Percentiles rank a stretch among this genome's conserved stretches.
These are phyloP conservation scores for Euphrasia confusa DNA, from an alignment of 257 asterid genomes.

Conservation along the genomic window DNA sequence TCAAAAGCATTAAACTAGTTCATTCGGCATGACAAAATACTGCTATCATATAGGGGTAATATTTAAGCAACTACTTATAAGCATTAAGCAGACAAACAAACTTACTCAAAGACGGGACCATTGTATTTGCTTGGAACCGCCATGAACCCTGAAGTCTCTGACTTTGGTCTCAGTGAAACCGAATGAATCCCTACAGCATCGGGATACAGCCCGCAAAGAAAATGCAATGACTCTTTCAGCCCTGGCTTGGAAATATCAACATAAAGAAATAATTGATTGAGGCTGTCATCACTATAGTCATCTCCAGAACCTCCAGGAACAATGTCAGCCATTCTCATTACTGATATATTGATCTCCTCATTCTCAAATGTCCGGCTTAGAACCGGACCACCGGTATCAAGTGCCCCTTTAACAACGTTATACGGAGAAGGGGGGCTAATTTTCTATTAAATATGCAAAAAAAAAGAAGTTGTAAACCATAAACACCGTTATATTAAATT, in stretches of 20 bases:
- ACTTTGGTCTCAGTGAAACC: conserved; percentile 60
- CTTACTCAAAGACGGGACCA: conserved; percentile 91
- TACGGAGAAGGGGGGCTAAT: conserved; percentile 86
- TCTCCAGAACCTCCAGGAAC: conserved; percentile 59
- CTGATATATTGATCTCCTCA: conserved; percentile 78
- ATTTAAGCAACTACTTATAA: background rate
- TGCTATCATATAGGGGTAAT: background rate
- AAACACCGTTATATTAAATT: too few species aligned
- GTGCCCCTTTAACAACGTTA: conserved; percentile 76
- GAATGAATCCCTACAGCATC: conserved; percentile 98
- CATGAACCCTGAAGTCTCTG: conserved; percentile 48
- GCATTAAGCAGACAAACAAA: conserved; percentile 18
- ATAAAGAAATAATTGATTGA: conserved; percentile 75
- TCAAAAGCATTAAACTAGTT: background rate
- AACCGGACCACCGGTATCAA: conserved; percentile 72
- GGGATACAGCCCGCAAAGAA: conserved; percentile 87
- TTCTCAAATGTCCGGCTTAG: conserved; percentile 54
- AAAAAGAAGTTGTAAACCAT: too few species aligned
- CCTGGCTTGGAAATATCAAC: conserved; percentile 81
- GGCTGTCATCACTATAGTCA: conserved; percentile 38
- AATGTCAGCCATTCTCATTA: conserved; percentile 66
- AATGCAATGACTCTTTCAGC: conserved; percentile 57
- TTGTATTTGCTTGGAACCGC: conserved; percentile 49
- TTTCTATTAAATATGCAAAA: conserved; percentile 46
- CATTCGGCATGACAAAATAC: conserved; percentile 4